phyloP scores from a whole-genome alignment of 108 stramenopile species.

The Skeletonema marinoi region DNA sequence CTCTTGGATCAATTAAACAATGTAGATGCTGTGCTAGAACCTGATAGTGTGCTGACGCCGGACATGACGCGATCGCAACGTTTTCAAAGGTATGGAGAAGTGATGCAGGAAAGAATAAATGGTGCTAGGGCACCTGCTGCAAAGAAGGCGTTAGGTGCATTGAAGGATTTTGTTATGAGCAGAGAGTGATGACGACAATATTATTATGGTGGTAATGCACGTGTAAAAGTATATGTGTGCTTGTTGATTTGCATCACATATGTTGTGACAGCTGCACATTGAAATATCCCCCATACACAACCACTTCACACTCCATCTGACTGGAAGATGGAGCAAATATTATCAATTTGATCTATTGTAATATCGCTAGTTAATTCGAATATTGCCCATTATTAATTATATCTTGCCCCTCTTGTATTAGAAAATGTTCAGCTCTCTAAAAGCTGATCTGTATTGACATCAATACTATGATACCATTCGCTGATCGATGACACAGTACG shows the following conservation, averaged over 20 bases:
- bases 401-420: neutral
- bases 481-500: constrained; percentile 84
- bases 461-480: constrained; percentile 41
- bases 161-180: constrained; percentile 46
- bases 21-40: constrained; percentile 37
- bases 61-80: constrained; percentile 33
- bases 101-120: constrained; percentile 40
- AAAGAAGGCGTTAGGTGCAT: constrained; percentile 23
- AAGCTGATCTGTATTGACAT: neutral
- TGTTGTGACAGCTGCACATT: too few species aligned
- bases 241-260: neutral
- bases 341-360: too few species aligned
- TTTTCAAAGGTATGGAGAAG: constrained; percentile 25
- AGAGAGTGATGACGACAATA: constrained; percentile 4
- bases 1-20: constrained; percentile 47
- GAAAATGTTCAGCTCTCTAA: neutral
- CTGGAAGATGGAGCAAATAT: neutral
- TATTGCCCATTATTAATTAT: neutral
- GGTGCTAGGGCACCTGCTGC: constrained; percentile 27
- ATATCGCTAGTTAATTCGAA: too few species aligned
- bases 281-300: neutral
- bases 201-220: neutral
- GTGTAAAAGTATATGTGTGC: neutral
- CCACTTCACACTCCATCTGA: neutral
- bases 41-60: constrained; percentile 31